Evolutionary conservation across 2,329 filamentous ascomycete genomes (phyloP), one percentile per base, ranked within the genome.

Genomic region (Monilinia laxa): DNA sequence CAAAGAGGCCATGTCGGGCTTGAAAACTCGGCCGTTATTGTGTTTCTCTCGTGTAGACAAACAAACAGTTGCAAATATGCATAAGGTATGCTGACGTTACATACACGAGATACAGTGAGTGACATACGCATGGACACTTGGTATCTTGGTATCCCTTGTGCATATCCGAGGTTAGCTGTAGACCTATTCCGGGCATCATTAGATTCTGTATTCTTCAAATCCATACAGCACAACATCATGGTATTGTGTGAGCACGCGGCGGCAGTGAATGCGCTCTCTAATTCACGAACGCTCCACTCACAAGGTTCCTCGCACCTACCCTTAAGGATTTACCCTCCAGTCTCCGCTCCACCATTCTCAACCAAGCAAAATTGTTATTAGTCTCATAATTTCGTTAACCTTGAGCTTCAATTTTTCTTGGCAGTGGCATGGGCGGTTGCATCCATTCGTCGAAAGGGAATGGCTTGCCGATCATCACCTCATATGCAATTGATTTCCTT

Each of bases 391-490:
- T 31, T 53, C 25, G 14, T 31, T 28, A 31, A 49, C 49, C n/a
- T 45, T 31, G 45, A 31, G 23, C 40, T 40, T 42, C 55, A 20
- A 31, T 3, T 25, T 49, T 49, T 5, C 58, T 60, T 60, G 42
- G 28, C 58, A 60, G 42, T 38, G 20, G 20, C 42, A 51, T n/a
- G 20, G 9, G 45, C 9, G 20, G 4, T n/a, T n/a, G 7, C 2
- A 11, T 35, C 5, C 31, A 35, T 6, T 35, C 31, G 45, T n/a
- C 3, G 11, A 20, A n/a, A n/a, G 49, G n/a, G n/a, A 51, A 12
- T 14, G n/a, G 25, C 28, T 60, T 38, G 58, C 45, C 25, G 58
- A 62, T 51, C 58, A 62, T 51, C 42, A 35, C 42, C 57, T 49
- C 31, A 35, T 35, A 35, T 31, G 20, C 57, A 35, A 4, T 49